phyloP scores from a whole-genome alignment of 2,329 filamentous ascomycete genomes.

The Leptosphaerulina australis region DNA sequence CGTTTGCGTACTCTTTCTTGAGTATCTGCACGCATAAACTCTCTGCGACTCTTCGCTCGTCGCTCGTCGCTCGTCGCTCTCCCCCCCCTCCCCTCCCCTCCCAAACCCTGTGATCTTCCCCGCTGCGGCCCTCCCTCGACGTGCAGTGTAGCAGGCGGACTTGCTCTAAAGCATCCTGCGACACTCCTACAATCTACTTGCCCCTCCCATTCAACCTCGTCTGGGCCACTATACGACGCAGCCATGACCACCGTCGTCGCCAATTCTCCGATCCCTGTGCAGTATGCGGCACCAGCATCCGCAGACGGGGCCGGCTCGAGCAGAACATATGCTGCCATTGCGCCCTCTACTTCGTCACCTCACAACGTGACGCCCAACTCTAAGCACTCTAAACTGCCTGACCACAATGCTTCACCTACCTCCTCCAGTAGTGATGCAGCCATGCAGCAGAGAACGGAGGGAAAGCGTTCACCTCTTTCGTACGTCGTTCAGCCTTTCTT shows the following conservation, averaged over 20 bases:
- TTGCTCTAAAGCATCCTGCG: constrained; percentile 39
- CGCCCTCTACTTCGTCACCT: constrained; percentile 50
- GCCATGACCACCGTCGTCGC: constrained; percentile 57
- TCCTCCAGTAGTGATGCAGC: constrained; percentile 47
- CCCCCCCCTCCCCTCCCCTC: constrained; percentile 29
- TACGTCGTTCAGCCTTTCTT: constrained; percentile 49
- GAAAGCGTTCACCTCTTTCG: constrained; percentile 61
- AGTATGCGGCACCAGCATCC: constrained; percentile 46
- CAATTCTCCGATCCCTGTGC: constrained; percentile 49
- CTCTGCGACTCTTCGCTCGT: constrained; percentile 12
- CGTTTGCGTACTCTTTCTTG: constrained; percentile 2
- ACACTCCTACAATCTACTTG: constrained; percentile 45
- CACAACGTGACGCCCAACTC: constrained; percentile 48
- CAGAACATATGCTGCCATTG: constrained; percentile 53
- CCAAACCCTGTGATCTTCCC: constrained; percentile 36
- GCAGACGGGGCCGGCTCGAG: constrained; percentile 48
- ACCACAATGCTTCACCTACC: constrained; percentile 50
- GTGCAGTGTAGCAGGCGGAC: constrained; percentile 45
- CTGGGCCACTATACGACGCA: constrained; percentile 29
- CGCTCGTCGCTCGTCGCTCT: too few relatives aligned
- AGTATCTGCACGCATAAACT: constrained; percentile 23
- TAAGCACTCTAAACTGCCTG: constrained; percentile 43
- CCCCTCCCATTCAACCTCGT: constrained; percentile 24
- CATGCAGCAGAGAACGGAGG: constrained; percentile 51
- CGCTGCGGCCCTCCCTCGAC: constrained; percentile 43